phyloP scores from a whole-genome alignment of 768 basidiomycete species.

The Grammothele lineata region DNA sequence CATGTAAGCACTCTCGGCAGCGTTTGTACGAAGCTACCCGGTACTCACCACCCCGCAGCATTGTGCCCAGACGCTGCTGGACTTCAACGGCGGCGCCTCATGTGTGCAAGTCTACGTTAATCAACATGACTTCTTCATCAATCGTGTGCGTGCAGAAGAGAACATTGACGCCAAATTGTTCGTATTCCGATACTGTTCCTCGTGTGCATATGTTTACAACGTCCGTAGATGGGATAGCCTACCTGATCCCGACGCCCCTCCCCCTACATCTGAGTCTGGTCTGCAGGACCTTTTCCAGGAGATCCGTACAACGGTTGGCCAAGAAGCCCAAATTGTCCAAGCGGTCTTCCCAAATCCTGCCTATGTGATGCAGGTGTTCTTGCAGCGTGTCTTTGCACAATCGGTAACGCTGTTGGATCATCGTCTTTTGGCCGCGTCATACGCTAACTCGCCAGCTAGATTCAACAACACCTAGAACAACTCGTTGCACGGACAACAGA shows the following conservation, averaged over 20 bases:
- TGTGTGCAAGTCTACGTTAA: constrained; percentile 99
- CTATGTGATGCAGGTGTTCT: constrained; percentile 95
- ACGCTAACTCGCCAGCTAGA: no score
- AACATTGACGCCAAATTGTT: constrained; percentile 56
- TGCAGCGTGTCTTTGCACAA: constrained; percentile 97
- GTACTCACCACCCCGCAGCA: constrained; percentile 53
- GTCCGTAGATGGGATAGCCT: constrained; percentile 70
- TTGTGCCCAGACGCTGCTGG: constrained; percentile 92
- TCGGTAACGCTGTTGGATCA: no score
- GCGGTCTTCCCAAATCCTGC: constrained; percentile 97
- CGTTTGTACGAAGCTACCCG: no score
- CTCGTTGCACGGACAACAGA: constrained; percentile 71
- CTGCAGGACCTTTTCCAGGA: constrained; percentile 78
- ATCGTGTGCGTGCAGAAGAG: constrained; percentile 65
- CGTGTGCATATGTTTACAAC: neutral
- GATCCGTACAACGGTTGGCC: constrained; percentile 86
- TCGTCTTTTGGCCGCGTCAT: constrained; percentile 14
- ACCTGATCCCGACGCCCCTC: constrained; percentile 70
- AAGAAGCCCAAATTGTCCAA: constrained; percentile 96
- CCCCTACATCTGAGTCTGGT: constrained; percentile 79
- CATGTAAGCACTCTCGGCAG: constrained; percentile 52
- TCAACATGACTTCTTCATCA: constrained; percentile 99
- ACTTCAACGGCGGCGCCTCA: constrained; percentile 96
- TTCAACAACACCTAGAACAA: constrained; percentile 94
- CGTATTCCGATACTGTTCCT: constrained; percentile 17